A percentile compares a stretch with the other conserved stretches of the same genome.
Conservation (phyloP, 148 eudicot species). For the Cornus suecica region DNA sequence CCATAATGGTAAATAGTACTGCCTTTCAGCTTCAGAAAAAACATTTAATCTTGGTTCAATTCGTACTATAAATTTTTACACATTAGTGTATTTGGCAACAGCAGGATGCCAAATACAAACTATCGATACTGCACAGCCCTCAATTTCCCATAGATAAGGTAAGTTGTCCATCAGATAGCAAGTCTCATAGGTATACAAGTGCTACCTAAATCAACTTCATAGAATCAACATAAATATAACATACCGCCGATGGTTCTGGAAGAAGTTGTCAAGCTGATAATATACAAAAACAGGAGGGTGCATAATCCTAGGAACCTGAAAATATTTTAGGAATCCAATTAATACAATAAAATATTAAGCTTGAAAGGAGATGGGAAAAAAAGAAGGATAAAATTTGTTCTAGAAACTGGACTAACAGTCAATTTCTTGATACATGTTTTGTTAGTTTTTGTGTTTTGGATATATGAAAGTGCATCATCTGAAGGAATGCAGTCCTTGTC, state of each 20-base stretch:
- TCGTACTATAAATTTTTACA: neutral
- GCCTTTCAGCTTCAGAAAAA: neutral
- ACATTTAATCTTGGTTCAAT: neutral
- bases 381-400: neutral
- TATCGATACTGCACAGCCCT: neutral
- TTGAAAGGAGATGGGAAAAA: neutral
- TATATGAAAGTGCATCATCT: slow-evolving; percentile 35
- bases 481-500: slow-evolving; percentile 61
- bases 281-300: slow-evolving; percentile 63
- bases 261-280: slow-evolving; percentile 63
- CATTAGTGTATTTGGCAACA: neutral
- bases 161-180: neutral
- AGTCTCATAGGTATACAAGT: neutral
- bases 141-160: no score
- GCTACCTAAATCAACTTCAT: neutral
- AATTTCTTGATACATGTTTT: slow-evolving; percentile 62
- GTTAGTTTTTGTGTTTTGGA: slow-evolving; percentile 45
- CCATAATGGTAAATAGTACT: neutral
- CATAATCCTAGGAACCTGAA: slow-evolving; percentile 81
- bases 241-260: slow-evolving; percentile 65
- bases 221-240: slow-evolving; percentile 11
- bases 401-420: slow-evolving; percentile 42
- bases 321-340: slow-evolving; percentile 12
- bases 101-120: neutral
- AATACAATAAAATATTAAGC: slow-evolving; percentile 4